phyloP scores from a whole-genome alignment of 2,329 filamentous ascomycete species.

The Grosmannia huntii region DNA sequence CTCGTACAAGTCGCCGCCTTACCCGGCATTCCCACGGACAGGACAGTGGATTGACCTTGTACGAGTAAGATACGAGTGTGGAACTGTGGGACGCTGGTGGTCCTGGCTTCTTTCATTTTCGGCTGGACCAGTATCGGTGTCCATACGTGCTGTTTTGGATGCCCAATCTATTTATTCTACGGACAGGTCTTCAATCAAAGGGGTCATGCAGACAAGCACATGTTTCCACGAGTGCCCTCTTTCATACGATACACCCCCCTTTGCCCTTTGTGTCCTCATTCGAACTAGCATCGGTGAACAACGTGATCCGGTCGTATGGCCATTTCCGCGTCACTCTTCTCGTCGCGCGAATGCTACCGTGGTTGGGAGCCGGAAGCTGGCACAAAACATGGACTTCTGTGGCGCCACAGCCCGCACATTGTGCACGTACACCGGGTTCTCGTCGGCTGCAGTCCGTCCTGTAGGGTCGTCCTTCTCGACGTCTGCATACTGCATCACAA shows the following conservation, averaged over 20 bases:
- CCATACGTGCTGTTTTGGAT: not conserved
- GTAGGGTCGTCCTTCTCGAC: constrained; percentile 23
- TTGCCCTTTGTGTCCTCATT: too few relatives aligned
- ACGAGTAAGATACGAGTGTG: too few relatives aligned
- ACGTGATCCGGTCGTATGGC: not conserved
- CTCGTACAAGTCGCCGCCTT: not conserved
- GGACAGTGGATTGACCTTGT: not conserved
- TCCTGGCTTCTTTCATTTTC: not conserved
- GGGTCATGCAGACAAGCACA: too few relatives aligned
- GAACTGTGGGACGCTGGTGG: too few relatives aligned
- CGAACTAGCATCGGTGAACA: not conserved
- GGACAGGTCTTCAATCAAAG: too few relatives aligned
- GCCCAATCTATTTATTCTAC: too few relatives aligned
- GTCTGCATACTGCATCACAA: constrained; percentile 23
- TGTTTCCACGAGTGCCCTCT: too few relatives aligned
- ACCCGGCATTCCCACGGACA: too few relatives aligned
- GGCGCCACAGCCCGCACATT: constrained; percentile 82
- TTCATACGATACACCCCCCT: not conserved
- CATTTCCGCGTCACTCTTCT: constrained; percentile 6
- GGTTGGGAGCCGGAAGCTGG: constrained; percentile 71
- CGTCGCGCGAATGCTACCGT: constrained; percentile 62
- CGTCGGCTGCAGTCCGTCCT: not conserved
- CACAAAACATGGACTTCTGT: constrained; percentile 94
- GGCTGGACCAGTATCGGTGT: too few relatives aligned
- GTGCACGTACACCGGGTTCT: constrained; percentile 40